These are phyloP conservation scores for Daldinia sp. DNA, from an alignment of 2,329 filamentous ascomycete genomes.

Conservation along the genomic window DNA sequence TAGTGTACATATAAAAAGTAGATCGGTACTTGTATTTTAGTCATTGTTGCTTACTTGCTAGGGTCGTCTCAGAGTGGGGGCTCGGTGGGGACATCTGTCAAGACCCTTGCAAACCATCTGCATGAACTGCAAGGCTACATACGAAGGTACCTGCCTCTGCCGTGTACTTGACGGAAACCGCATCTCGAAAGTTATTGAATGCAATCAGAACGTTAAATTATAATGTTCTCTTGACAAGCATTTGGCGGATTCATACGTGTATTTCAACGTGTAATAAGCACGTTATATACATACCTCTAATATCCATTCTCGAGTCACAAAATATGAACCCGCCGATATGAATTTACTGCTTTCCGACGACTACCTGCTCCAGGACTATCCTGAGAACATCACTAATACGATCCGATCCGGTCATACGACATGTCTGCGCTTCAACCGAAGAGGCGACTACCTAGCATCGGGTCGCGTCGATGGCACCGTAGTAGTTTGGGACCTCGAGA, in stretches of 20 bases:
- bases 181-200: neutral
- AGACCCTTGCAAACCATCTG: conserved; percentile 20
- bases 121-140: conserved; percentile 33
- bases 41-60: neutral
- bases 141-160: conserved; percentile 9
- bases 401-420: conserved; percentile 79
- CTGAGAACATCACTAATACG: conserved; percentile 87
- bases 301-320: neutral
- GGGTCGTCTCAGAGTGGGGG: conserved; percentile 2
- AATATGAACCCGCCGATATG: conserved; percentile 57
- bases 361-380: conserved; percentile 81
- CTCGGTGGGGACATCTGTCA: conserved; percentile 8
- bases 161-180: conserved; percentile 8
- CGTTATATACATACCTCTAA: neutral
- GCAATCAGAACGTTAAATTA: neutral
- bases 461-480: conserved; percentile 95
- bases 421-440: conserved; percentile 87
- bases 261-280: neutral
- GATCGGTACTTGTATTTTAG: neutral
- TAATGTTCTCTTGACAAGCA: neutral
- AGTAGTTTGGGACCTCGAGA: conserved; percentile 97
- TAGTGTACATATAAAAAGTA: conserved; percentile 5
- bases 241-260: neutral
- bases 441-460: conserved; percentile 93
- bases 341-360: conserved; percentile 72